Base-by-base conservation (phyloP, 352 stramenopile species). In the Phytophthora palmivora region DNA sequence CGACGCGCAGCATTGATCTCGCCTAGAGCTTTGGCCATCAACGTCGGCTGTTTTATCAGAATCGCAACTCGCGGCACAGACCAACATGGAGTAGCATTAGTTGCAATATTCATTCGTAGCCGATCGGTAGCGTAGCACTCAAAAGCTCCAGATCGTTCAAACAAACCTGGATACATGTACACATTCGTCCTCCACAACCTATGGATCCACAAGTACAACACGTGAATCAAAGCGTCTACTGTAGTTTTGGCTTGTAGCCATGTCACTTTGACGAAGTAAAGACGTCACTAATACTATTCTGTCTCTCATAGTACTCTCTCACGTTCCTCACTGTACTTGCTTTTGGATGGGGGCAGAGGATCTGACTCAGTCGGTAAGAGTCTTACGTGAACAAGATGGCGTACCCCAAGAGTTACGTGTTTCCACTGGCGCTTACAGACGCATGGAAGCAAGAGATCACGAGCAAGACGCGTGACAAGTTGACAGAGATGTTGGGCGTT, bases 401-500 rank as follows among this genome's bases (percentile, higher is more conserved):
- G 52, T 71, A 65, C 32, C 66, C 42, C n/a, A 74, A 61, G 58
- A 70, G 63, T 43, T 91, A 91, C 56, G 82, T 88, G 58, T 91
- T 89, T 66, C 76, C 72, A 30, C 62, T 82, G 56, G 58, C 57
- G 59, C 75, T 93, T 28, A 85, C 74, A 51, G 58, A 78, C 24
- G 76, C 64, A 39, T 80, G 79, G 61, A 90, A 91, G 74, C 48
- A 67, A 42, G 60, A 88, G 52, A 80, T 95, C 61, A 67, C 79
- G 63, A 26, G 8, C 32, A 69, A 70, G 45, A 82, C 78, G 39
- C 67, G 81, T 28, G 58, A 73, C 18, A 79, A 89, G 57, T 78
- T 95, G 10, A 78, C 75, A 18, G 81, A 95, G 63, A 89, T 92
- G 76, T 74, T 95, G 34, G 86, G 84, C 49, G 82, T 91, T 9